Conservation (phyloP, 306 rosid species). For the Rubus parviflorus region DNA sequence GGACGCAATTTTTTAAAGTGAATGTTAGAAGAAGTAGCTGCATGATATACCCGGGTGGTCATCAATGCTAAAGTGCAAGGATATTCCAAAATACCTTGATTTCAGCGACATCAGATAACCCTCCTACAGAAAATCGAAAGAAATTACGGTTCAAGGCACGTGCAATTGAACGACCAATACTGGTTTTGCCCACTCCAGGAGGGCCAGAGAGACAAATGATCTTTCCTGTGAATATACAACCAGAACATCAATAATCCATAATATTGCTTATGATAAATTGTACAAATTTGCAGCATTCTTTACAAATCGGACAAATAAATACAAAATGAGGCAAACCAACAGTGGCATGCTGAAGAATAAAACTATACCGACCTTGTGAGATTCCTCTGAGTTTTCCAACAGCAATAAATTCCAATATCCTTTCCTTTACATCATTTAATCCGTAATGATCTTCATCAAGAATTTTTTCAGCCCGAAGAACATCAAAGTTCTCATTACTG, state of each 20-base stretch:
- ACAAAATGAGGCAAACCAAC: neutral
- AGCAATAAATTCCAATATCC: conserved; percentile 96
- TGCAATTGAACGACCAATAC: conserved; percentile 99
- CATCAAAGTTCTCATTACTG: conserved; percentile 97
- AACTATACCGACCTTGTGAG: conserved; percentile 73
- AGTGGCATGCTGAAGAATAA: conserved; percentile 12
- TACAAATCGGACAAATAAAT: conserved; percentile 13
- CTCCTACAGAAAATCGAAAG: conserved; percentile 96
- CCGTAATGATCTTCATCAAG: conserved; percentile 99
- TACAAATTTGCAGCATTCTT: neutral
- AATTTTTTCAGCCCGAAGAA: conserved; percentile 79
- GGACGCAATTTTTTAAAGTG: conserved; percentile 33
- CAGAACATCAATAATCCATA: neutral
- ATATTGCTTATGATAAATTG: neutral
- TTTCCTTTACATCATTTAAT: conserved; percentile 91
- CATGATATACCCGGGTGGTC: neutral
- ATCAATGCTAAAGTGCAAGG: neutral
- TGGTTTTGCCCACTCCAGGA: conserved; percentile 99
- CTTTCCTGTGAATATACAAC: conserved; percentile 61
- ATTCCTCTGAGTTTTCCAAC: conserved; percentile 95
- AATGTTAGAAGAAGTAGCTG: conserved; percentile 16
- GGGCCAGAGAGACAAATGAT: conserved; percentile 99
- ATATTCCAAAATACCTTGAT: conserved; percentile 66
- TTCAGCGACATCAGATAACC: conserved; percentile 97
- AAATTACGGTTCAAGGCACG: conserved; percentile 96